phyloP scores from a whole-genome alignment of 176 grass and related monocot genomes.

The Hordeum vulgare region DNA sequence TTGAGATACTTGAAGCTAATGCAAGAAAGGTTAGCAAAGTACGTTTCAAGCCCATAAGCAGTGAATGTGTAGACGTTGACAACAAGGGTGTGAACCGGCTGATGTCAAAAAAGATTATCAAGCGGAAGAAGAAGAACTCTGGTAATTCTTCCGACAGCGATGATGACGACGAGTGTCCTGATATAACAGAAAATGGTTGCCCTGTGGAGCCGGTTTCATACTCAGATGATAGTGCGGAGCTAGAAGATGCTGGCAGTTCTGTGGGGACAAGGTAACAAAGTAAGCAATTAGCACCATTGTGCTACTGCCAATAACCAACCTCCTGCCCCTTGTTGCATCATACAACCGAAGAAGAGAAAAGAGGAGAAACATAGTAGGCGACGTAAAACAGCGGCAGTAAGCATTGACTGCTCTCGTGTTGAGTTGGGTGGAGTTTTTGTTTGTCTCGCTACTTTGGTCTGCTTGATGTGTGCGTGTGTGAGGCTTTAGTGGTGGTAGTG shows the following conservation, averaged over 20 bases:
- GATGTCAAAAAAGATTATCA: slow-evolving; percentile 56
- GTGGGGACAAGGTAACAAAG: slow-evolving; percentile 23
- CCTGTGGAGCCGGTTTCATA: slow-evolving; percentile 34
- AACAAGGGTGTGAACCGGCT: slow-evolving; percentile 45
- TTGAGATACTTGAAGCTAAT: slow-evolving; percentile 78
- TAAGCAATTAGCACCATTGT: slow-evolving; percentile 31
- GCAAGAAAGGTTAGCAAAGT: slow-evolving; percentile 71
- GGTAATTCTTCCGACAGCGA: not conserved
- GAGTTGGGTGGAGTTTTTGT: not conserved
- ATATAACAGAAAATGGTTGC: slow-evolving; percentile 38
- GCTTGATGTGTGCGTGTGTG: slow-evolving; percentile 3
- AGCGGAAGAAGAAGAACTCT: slow-evolving; percentile 51
- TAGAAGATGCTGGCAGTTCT: slow-evolving; percentile 40
- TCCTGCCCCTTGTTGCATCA: slow-evolving; percentile 22
- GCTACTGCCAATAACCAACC: slow-evolving; percentile 47
- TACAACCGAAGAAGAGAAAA: slow-evolving; percentile 35
- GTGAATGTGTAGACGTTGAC: slow-evolving; percentile 40
- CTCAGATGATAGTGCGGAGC: slow-evolving; percentile 16
- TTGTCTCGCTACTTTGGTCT: slow-evolving; percentile 6
- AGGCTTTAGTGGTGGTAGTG: slow-evolving; percentile 1
- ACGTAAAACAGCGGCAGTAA: slow-evolving; percentile 33
- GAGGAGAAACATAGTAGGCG: slow-evolving; percentile 27
- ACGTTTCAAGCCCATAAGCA: slow-evolving; percentile 67
- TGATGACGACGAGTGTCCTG: slow-evolving; percentile 7
- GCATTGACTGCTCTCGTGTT: not conserved